Evolutionary conservation across 441 rosid genomes (phyloP).

Genomic region (Erysimum pusillum): DNA sequence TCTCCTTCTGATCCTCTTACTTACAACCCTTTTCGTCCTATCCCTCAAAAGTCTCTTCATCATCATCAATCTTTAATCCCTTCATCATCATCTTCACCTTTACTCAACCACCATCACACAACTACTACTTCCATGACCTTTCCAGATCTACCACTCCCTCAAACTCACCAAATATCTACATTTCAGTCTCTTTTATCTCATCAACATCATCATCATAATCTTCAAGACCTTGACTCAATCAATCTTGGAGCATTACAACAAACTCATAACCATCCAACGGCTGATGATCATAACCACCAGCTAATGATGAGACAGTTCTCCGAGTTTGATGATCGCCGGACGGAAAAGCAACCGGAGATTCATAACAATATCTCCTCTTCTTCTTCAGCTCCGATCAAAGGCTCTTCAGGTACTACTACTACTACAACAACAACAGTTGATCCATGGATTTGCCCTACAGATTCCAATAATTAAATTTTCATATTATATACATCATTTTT

Average conservation of each 20-base stretch:
- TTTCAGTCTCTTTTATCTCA: conserved; percentile 62
- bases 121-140: conserved; percentile 43
- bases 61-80: conserved; percentile 55
- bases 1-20: conserved; percentile 40
- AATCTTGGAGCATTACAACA: conserved; percentile 50
- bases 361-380: conserved; percentile 27
- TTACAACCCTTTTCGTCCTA: conserved; percentile 64
- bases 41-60: conserved; percentile 61
- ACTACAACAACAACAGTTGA: conserved; percentile 51
- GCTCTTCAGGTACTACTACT: conserved; percentile 46
- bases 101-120: conserved; percentile 13
- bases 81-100: conserved; percentile 41
- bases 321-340: conserved; percentile 56
- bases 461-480: conserved; percentile 40
- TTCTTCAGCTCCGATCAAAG: conserved; percentile 58
- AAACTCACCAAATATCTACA: conserved; percentile 49
- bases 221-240: conserved; percentile 47
- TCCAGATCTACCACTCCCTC: conserved; percentile 49
- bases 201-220: conserved; percentile 37
- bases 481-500: background rate
- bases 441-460: conserved; percentile 78
- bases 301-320: conserved; percentile 57
- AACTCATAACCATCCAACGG: conserved; percentile 41
- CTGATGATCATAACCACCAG: conserved; percentile 38
- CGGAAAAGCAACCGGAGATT: conserved; percentile 56